These are phyloP conservation scores for Mariannaea elegans DNA, from an alignment of 2,329 filamentous ascomycete species.

Conservation along the genomic window DNA sequence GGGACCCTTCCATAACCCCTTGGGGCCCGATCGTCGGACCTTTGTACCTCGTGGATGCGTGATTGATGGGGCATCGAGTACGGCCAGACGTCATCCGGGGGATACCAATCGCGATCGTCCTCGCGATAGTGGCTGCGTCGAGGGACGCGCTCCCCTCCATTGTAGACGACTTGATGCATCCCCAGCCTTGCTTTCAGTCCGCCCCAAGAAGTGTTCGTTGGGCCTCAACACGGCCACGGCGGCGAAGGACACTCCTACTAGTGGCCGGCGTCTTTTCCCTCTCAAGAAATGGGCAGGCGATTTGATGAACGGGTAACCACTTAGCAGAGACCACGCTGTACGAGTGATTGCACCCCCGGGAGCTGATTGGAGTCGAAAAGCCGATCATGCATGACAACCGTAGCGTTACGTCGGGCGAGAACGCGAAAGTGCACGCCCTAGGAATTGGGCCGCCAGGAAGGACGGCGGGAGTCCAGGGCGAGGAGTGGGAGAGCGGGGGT, in stretches of 20 bases:
- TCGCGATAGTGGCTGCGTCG: conserved; percentile 40
- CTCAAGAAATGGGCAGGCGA: conserved; percentile 27
- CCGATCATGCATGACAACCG: conserved; percentile 44
- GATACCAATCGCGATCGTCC: conserved; percentile 40
- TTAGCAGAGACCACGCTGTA: conserved; percentile 43
- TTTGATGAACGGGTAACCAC: conserved; percentile 35
- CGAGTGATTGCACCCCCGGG: conserved; percentile 36
- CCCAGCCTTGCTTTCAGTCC: conserved; percentile 44
- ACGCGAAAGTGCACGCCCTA: conserved; percentile 33
- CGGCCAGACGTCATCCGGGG: conserved; percentile 37
- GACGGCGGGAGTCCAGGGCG: conserved; percentile 18
- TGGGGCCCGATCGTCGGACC: conserved; percentile 42
- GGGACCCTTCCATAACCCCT: conserved; percentile 34
- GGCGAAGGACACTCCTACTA: conserved; percentile 24
- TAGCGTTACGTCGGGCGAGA: conserved; percentile 42
- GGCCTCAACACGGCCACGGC: conserved; percentile 37
- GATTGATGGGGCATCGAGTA: conserved; percentile 42
- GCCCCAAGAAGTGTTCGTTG: conserved; percentile 36
- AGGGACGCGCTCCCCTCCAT: conserved; percentile 39
- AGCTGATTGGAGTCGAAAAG: conserved; percentile 41
- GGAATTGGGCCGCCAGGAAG: conserved; percentile 39
- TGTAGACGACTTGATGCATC: conserved; percentile 42
- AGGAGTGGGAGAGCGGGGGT: conserved; percentile 5
- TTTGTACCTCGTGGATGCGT: conserved; percentile 44
- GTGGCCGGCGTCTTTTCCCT: conserved; percentile 30